Evolutionary conservation across 345 rosid genomes (phyloP).

Genomic region (Heritiera fomes): DNA sequence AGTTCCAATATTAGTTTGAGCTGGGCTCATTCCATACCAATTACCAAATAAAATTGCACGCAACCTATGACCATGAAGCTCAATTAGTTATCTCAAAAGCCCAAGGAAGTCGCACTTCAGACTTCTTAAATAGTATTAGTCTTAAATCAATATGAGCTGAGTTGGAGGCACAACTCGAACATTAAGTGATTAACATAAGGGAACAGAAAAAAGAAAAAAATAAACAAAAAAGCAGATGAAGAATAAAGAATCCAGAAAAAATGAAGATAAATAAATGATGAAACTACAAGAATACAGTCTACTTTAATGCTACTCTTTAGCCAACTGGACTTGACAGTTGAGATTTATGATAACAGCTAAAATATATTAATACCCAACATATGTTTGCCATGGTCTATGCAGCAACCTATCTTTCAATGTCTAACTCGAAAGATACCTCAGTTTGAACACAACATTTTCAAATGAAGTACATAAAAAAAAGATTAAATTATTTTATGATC

Average conservation of each 20-base stretch:
- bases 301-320: not conserved
- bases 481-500: too few species aligned
- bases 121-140: not conserved
- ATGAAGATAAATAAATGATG: conserved; percentile 12
- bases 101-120: not conserved
- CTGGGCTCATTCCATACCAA: not conserved
- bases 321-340: conserved; percentile 13
- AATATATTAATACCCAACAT: not conserved
- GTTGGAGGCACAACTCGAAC: not conserved
- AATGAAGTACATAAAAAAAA: not conserved
- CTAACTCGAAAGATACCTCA: not conserved
- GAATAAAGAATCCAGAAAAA: not conserved
- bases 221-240: not conserved
- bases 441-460: not conserved
- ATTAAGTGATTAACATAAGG: not conserved
- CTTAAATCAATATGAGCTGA: not conserved
- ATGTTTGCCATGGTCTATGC: conserved; percentile 4
- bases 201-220: not conserved
- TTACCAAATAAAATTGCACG: not conserved
- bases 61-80: not conserved
- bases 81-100: not conserved
- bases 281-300: not conserved
- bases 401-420: conserved; percentile 2
- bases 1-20: not conserved
- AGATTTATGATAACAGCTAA: not conserved